Evolutionary conservation across 2,329 filamentous ascomycete species (phyloP), one percentile per base, ranked within the genome.

Genomic region (Diaporthe destruens): DNA sequence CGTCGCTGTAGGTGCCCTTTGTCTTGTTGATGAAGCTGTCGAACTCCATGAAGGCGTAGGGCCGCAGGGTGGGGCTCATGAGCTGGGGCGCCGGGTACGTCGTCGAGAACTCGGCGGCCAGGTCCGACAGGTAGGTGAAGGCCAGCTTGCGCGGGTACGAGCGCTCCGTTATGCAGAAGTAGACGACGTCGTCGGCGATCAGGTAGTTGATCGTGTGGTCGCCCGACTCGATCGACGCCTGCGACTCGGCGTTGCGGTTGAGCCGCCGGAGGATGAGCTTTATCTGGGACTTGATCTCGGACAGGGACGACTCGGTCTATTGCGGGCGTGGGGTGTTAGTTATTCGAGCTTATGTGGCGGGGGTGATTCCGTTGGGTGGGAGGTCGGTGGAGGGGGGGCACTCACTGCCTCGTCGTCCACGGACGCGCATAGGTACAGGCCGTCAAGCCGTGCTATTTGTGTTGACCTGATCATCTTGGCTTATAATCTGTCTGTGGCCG

Each of bases 71-170:
- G 0, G 94, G 90, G 54, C 89, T 90, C 79, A 93, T 90, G 77
- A 97, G 92, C 84, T 96, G 93, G 71, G 87, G 81, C 23, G 89
- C 81, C 61, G 91, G 89, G 87, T 99, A 97, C 72, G 92, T 95
- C 76, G 91, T 95, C 75, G 91, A 91, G 87, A 99, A 99, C 86
- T 99, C 96, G 82, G 90, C 89, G 73, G 93, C 90, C 70, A 99
- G 89, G 86, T 99, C 96, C 78, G 94, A 91, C 74, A 99, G 94
- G 88, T 98, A 99, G 74, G 96, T 98, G 84, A 99, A 98, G 80
- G 97, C 96, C 63, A 99, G 93, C 85, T 99, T 98, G 84, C 96
- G 96, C 72, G 96, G 96, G 87, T 98, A 99, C 71, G 94, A 94
- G 72, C 91, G 89, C 83, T 98, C 95, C 87, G 94, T 95, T 83